Base-by-base conservation (phyloP, 208 protist species). In the Histomonas meleagridis region DNA sequence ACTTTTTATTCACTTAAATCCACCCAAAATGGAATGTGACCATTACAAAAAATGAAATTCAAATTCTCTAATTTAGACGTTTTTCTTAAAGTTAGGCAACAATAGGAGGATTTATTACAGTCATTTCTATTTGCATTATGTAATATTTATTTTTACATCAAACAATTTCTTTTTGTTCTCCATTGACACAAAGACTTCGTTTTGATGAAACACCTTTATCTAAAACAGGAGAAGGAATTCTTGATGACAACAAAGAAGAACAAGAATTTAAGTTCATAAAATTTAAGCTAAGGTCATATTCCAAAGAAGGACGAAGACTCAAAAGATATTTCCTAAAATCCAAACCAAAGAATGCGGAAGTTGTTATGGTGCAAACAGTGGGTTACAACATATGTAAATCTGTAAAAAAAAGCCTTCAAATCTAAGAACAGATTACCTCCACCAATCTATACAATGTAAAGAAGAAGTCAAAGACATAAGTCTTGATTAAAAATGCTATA, bases 321-420 rank as follows among this genome's bases (percentile, higher is more conserved):
- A 79, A 79, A 49, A 76, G 35, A 9, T 76, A 7, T 46, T 46
- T 46, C 4, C 26, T 49, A 79, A 79, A 21, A 9, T 18, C 4
- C 46, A 79, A 49, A 16, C 14, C 18, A 32, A 16, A 46, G 1
- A 49, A 46, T 86, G 76, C 26, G 76, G 76, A 51, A 51, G 40
- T n/a, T 86, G 76, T 35, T 86, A 86, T 86, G 76, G 76, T 23
- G 46, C 32, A 32, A n/a, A 12, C 32, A 49, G 16, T 53, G 76
- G 76, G 76, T n/a, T 86, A 46, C 46, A 86, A 86, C 55, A 55
- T 46, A 26, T 86, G 76, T 55, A 86, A 86, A 86, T 40, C 51
- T 38, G 46, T 86, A n/a, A 16, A 9, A 38, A 55, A 5, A 55
- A 1, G 76, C 76, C 16, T 86, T 55, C 38, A 28, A 51, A 38